Percentiles rank a stretch among this genome's conserved stretches.
phyloP scores from a whole-genome alignment of 2,329 filamentous ascomycete species.

The Elsinoe necatrix region DNA sequence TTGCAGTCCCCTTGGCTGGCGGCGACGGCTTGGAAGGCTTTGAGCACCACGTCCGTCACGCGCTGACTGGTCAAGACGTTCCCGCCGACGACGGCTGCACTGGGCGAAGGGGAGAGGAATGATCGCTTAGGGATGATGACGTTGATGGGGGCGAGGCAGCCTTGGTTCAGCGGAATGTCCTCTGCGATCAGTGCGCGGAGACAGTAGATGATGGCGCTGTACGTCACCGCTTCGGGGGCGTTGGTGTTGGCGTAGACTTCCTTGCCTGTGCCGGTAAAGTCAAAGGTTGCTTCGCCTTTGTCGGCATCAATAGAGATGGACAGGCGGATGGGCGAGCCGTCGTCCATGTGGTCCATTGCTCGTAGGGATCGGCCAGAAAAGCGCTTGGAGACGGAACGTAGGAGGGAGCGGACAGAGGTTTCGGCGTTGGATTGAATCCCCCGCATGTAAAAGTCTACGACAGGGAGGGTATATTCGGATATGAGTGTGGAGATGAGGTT shows the following conservation, averaged over 20 bases:
- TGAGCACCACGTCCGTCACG: conserved; percentile 74
- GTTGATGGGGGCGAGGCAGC: conserved; percentile 65
- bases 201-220: conserved; percentile 79
- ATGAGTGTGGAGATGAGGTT: conserved; percentile 66
- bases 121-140: conserved; percentile 61
- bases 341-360: conserved; percentile 78
- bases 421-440: conserved; percentile 77
- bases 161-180: conserved; percentile 80
- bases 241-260: conserved; percentile 68
- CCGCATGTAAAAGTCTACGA: conserved; percentile 76
- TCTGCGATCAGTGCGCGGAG: conserved; percentile 68
- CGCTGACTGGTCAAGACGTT: conserved; percentile 73
- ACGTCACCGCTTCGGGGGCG: conserved; percentile 72
- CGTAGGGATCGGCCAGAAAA: conserved; percentile 59
- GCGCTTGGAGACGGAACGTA: conserved; percentile 61
- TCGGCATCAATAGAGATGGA: conserved; percentile 65
- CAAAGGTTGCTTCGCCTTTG: conserved; percentile 68
- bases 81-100: conserved; percentile 72
- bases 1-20: conserved; percentile 75
- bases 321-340: conserved; percentile 68
- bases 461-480: conserved; percentile 65
- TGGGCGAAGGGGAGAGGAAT: conserved; percentile 65
- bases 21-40: conserved; percentile 70
- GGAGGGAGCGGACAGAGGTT: conserved; percentile 61
- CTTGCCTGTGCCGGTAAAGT: conserved; percentile 69